phyloP scores from a whole-genome alignment of 192 early-diverging fungal genomes.

The Rhizoclosmatium sp. region DNA sequence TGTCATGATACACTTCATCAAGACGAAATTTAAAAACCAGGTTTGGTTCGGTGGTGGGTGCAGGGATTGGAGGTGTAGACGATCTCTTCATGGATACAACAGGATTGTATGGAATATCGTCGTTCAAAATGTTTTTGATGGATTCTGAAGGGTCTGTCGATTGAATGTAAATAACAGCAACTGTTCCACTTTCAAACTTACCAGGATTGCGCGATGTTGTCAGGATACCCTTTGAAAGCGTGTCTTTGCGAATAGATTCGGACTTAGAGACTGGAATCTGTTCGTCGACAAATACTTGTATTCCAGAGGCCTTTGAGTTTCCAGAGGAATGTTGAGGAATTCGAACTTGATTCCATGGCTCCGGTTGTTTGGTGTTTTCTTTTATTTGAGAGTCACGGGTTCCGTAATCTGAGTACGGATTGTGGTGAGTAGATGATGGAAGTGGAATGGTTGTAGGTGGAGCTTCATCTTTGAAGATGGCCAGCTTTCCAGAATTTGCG shows the following conservation, averaged over 20 bases:
- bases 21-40: conserved; percentile 2
- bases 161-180: too few relatives aligned
- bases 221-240: background rate
- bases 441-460: background rate
- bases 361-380: conserved; percentile 72
- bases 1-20: conserved; percentile 1
- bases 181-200: background rate
- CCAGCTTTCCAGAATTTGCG: conserved; percentile 16
- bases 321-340: background rate
- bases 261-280: background rate
- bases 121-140: too few relatives aligned
- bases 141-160: too few relatives aligned
- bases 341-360: conserved; percentile 52
- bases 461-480: conserved; percentile 31
- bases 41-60: background rate
- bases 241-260: background rate
- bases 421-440: background rate
- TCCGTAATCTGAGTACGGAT: conserved; percentile 68
- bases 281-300: conserved; percentile 42
- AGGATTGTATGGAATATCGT: too few relatives aligned
- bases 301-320: background rate
- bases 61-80: background rate
- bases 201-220: background rate
- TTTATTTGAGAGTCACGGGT: conserved; percentile 66
- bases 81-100: background rate